Evolutionary conservation across 371 early-diverging fungal genomes (phyloP).

Genomic region (Rhizopus arrhizus): DNA sequence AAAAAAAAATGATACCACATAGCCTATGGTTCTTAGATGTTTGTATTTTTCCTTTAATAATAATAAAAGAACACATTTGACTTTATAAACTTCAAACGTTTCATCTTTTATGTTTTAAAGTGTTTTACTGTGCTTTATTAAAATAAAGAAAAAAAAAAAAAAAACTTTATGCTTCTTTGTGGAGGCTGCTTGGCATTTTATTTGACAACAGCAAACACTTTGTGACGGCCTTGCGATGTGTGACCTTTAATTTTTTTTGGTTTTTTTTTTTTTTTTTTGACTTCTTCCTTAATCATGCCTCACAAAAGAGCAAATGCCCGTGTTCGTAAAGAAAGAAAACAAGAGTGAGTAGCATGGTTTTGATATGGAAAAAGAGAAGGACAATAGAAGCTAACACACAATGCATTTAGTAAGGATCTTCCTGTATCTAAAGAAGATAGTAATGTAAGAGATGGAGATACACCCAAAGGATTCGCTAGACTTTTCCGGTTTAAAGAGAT

Average conservation of each 20-base stretch:
- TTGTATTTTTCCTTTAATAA: too few relatives aligned
- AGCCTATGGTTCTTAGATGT: too few relatives aligned
- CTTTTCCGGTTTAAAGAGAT: slow-evolving; percentile 43
- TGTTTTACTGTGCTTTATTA: too few relatives aligned
- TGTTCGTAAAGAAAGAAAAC: slow-evolving; percentile 35
- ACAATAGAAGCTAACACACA: not conserved
- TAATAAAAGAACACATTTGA: too few relatives aligned
- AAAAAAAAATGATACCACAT: too few relatives aligned
- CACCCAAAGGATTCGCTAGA: slow-evolving; percentile 47
- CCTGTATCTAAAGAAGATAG: slow-evolving; percentile 25
- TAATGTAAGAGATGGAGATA: slow-evolving; percentile 24
- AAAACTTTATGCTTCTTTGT: too few relatives aligned
- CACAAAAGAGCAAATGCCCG: slow-evolving; percentile 50
- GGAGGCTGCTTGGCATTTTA: too few relatives aligned
- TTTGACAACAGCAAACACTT: too few relatives aligned
- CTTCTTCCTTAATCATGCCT: slow-evolving; percentile 30
- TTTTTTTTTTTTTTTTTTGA: slow-evolving; percentile 11
- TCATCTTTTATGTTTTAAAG: too few relatives aligned
- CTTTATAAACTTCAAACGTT: too few relatives aligned
- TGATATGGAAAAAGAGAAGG: not conserved
- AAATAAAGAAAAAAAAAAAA: too few relatives aligned
- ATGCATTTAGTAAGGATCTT: slow-evolving; percentile 22
- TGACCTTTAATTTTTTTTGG: not conserved
- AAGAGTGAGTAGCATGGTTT: slow-evolving; percentile 22
- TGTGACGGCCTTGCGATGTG: too few relatives aligned